Evolutionary conservation across 2,329 filamentous ascomycete species (phyloP).

Genomic region (Colletotrichum navitas): DNA sequence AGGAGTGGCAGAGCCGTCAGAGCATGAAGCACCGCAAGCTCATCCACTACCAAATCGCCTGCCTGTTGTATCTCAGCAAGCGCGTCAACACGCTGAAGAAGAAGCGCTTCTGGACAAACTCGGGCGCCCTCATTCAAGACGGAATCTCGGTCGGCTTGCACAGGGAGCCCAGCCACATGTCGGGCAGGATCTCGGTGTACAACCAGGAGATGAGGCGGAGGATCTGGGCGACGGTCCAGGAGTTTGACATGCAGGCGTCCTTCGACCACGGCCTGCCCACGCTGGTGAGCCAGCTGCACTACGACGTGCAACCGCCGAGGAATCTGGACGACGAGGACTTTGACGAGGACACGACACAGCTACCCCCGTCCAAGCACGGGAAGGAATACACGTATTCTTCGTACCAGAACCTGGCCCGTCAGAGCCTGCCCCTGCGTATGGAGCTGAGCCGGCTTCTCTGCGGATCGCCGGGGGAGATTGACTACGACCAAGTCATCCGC

Average conservation of each 20-base stretch:
- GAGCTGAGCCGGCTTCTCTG: conserved; percentile 70
- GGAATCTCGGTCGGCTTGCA: conserved; percentile 71
- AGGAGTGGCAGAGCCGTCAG: conserved; percentile 66
- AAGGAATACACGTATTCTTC: conserved; percentile 70
- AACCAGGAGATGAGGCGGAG: conserved; percentile 73
- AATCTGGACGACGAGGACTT: conserved; percentile 72
- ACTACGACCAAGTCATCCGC: conserved; percentile 72
- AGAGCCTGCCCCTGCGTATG: conserved; percentile 67
- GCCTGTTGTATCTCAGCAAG: conserved; percentile 71
- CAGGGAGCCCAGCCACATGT: conserved; percentile 68
- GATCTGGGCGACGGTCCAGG: conserved; percentile 72
- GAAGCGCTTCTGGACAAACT: conserved; percentile 72
- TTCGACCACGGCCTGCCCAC: conserved; percentile 72
- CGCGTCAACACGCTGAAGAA: conserved; percentile 74
- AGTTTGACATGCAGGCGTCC: conserved; percentile 72
- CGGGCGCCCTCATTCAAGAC: conserved; percentile 68
- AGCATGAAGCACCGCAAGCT: conserved; percentile 72
- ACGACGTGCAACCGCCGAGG: conserved; percentile 66
- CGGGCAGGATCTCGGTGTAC: conserved; percentile 67
- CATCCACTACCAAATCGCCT: conserved; percentile 72
- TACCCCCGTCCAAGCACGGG: conserved; percentile 64
- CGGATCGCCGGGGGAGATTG: conserved; percentile 65
- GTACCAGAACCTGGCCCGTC: conserved; percentile 69
- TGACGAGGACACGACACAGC: conserved; percentile 62
- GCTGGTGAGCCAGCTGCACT: conserved; percentile 67